These are phyloP conservation scores for Pestalotiopsis sp. DNA, from an alignment of 2,329 filamentous ascomycete species.

Conservation along the genomic window DNA sequence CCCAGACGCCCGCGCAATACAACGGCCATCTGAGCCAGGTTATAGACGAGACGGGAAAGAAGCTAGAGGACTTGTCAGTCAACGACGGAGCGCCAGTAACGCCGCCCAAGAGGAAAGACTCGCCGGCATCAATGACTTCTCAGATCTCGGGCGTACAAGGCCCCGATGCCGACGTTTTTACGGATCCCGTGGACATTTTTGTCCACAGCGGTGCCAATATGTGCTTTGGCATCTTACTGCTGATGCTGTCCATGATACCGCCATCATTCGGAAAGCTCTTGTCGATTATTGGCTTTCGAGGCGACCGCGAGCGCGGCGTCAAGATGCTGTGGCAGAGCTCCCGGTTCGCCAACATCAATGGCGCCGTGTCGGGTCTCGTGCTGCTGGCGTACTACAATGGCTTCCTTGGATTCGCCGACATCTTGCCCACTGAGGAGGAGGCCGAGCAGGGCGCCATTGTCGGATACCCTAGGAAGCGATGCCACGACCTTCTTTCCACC, in stretches of 20 bases:
- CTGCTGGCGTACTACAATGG: conserved; percentile 88
- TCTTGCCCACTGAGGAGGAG: conserved; percentile 68
- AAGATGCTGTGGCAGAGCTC: conserved; percentile 90
- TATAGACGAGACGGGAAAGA: conserved; percentile 28
- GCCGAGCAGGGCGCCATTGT: conserved; percentile 58
- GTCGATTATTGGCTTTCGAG: conserved; percentile 87
- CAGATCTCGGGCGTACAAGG: conserved; percentile 36
- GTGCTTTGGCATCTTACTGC: conserved; percentile 83
- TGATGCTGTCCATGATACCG: conserved; percentile 91
- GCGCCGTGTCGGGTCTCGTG: conserved; percentile 83
- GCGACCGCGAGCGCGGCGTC: conserved; percentile 82
- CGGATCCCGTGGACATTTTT: conserved; percentile 80
- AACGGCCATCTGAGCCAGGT: conserved; percentile 45
- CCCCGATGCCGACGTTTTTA: conserved; percentile 66
- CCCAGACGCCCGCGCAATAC: conserved; percentile 49
- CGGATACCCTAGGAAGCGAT: conserved; percentile 72
- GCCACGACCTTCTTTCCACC: conserved; percentile 66
- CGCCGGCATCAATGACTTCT: conserved; percentile 7
- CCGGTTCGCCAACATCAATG: conserved; percentile 84
- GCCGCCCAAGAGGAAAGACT: background rate
- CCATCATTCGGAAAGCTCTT: conserved; percentile 87
- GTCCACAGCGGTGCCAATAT: conserved; percentile 87
- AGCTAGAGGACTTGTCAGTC: conserved; percentile 26
- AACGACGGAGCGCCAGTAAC: background rate
- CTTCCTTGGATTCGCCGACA: conserved; percentile 84